Base-by-base conservation (phyloP, 495 filamentous ascomycete species). In the Ramalina intermedia region DNA sequence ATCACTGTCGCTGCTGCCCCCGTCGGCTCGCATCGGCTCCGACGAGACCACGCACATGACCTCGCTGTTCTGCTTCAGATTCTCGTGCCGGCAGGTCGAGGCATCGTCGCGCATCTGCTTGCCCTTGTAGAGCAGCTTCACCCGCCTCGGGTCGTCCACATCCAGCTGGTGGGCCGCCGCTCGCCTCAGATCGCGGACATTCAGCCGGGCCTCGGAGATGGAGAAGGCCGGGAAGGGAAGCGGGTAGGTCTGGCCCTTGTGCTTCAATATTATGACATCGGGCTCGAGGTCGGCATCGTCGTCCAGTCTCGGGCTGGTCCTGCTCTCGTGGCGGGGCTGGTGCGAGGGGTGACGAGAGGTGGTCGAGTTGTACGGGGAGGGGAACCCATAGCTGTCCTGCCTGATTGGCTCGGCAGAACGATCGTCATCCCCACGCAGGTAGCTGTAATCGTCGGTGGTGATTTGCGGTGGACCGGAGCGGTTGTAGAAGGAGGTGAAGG, bases 81-180 rank as follows among this genome's bases (percentile, higher is more conserved):
- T 82, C 54, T 88, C 88, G 20, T 80, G 71, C 49, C 81, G 72
- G 56, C 84, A 80, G 4, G 76, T 73, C n/a, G 66, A 63, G 7
- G 67, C 54, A 54, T 80, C 72, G 51, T 88, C 77, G 58, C 80
- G 82, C 37, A 95, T 63, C 16, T 80, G 71, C 50, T 78, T 79
- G 9, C 88, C 88, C 62, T 89, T 90, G 70, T 90, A 93, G 42
- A 88, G 72, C 59, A 95, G 62, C 55, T 80, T 82, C 53, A 95
- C 64, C 7, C 74, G 63, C 39, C 75, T 68, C n/a, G 75, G 69
- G 49, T 80, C 72, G 6, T 69, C 64, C 13, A 83, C 67, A 23
- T 75, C 73, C 54, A 82, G 71, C 48, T 81, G 70, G 47, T 77
- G 65, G 18, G 78, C 81, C 9, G 80, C 84, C 6, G 75, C 73